Base-by-base conservation (phyloP, 495 filamentous ascomycete genomes). In the Pyrenula aspistea region DNA sequence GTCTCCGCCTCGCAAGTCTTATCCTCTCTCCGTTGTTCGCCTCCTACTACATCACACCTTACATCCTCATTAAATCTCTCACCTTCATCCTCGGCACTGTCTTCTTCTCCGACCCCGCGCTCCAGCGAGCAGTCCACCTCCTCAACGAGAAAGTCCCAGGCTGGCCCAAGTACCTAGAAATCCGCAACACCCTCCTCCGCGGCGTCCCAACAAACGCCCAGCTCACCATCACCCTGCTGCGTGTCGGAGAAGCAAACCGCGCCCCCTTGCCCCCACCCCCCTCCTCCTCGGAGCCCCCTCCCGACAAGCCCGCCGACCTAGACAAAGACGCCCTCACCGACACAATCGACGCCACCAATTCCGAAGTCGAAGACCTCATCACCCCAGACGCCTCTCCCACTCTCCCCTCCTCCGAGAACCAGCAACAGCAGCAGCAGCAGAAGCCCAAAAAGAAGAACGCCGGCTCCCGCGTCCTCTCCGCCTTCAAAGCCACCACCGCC, bases 121-220 rank as follows among this genome's bases (percentile, higher is more conserved):
- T 92, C 61, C 66, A 69, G 24, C 75, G 74, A 0, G 82, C 69
- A 11, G 60, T 87, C 2, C 68, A 73, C 22, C 80, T 78, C 60
- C 67, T 95, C 53, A 86, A 93, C 69, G 67, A 64, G 2, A 79
- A 77, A 53, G 78, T 83, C 57, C 89, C 89, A 2, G 63, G 86
- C 64, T 95, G 90, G 90, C 75, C 85, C 60, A 85, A 87, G 56
- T 64, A 84, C 2, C 71, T 93, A 20, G 83, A 89, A 59, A 72
- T 88, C 1, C 68, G 85, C 53, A 89, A 85, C 62, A 87, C 85
- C 2, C 60, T 94, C 2, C 81, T 95, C 54, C 84, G 86, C 63
- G 88, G 86, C n/a, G 82, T 91, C 42, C 90, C 90, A 0, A 95
- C 90, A 2, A 93, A 95, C 63, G 89, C 88, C 19, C 90, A 94